Evolutionary conservation across 2,329 filamentous ascomycete species (phyloP).

Genomic region (Rhynchosporium secalis): DNA sequence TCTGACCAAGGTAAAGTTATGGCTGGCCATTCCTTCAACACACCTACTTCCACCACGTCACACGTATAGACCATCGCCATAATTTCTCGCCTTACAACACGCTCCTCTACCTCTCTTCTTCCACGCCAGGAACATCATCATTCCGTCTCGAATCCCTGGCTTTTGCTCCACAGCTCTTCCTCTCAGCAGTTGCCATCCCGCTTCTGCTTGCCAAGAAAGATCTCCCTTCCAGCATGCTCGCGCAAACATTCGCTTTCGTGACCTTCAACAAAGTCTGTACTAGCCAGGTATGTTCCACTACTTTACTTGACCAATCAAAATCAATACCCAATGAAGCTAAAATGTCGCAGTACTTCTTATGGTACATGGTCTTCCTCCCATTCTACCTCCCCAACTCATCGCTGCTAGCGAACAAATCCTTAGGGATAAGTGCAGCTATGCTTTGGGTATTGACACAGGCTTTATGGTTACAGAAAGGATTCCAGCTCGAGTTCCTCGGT

Average conservation of each 20-base stretch:
- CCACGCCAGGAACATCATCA: constrained; percentile 44
- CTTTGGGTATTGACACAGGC: constrained; percentile 79
- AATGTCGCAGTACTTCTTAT: constrained; percentile 80
- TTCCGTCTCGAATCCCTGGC: constrained; percentile 72
- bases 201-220: constrained; percentile 77
- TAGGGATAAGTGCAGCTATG: constrained; percentile 64
- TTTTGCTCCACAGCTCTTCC: constrained; percentile 82
- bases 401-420: constrained; percentile 57
- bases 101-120: constrained; percentile 82
- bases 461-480: constrained; percentile 75
- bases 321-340: constrained; percentile 6
- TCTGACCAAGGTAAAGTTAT: constrained; percentile 54
- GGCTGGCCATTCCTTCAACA: constrained; percentile 80
- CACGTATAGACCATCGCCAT: constrained; percentile 91
- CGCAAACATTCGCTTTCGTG: constrained; percentile 95
- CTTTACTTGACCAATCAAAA: neutral
- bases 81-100: constrained; percentile 98
- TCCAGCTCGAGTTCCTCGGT: constrained; percentile 76
- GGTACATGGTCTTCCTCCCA: constrained; percentile 93
- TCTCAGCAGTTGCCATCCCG: constrained; percentile 76
- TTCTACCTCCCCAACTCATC: constrained; percentile 84
- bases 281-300: constrained; percentile 67
- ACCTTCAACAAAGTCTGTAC: constrained; percentile 99
- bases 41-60: constrained; percentile 91
- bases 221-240: constrained; percentile 81